Percentiles rank a stretch among this genome's conserved stretches.
These are phyloP conservation scores for Prunus campanulata DNA, from an alignment of 306 rosid species.

Conservation along the genomic window DNA sequence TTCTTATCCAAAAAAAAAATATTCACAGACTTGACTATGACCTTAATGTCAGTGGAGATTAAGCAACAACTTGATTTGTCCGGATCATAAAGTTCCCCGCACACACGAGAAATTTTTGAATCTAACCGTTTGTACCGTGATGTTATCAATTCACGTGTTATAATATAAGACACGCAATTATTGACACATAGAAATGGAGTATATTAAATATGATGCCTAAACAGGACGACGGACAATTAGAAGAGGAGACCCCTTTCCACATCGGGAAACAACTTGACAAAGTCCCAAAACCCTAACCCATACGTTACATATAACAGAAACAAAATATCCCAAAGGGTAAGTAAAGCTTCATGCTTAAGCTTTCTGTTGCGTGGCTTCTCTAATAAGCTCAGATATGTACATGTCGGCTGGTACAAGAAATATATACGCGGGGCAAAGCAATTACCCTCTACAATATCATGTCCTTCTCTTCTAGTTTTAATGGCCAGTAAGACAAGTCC, in stretches of 20 bases:
- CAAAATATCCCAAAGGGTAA: not conserved
- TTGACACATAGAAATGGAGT: too few species aligned
- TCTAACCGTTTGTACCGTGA: fast-evolving
- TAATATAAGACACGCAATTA: too few species aligned
- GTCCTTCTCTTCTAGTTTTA: not conserved
- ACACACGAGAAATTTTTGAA: too few species aligned
- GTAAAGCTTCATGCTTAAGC: conserved; percentile 49
- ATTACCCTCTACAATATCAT: conserved; percentile 1
- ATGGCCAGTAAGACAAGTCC: conserved; percentile 10
- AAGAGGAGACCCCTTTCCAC: not conserved
- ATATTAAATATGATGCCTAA: not conserved
- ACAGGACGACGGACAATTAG: not conserved
- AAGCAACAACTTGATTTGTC: too few species aligned
- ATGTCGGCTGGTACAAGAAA: conserved; percentile 38
- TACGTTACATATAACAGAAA: conserved; percentile 29
- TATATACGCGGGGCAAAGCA: not conserved
- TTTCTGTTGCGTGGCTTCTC: conserved; percentile 57
- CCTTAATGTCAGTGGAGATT: not conserved
- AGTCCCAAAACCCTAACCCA: conserved; percentile 27
- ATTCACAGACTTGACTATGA: not conserved
- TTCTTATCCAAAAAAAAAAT: not conserved
- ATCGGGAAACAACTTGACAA: conserved; percentile 14
- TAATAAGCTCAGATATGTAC: conserved; percentile 33
- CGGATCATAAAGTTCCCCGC: too few species aligned
- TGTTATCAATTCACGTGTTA: too few species aligned